Evolutionary conservation across 768 basidiomycete genomes (phyloP), one percentile per base, ranked within the genome.

Genomic region (Mycena albidolilacea): DNA sequence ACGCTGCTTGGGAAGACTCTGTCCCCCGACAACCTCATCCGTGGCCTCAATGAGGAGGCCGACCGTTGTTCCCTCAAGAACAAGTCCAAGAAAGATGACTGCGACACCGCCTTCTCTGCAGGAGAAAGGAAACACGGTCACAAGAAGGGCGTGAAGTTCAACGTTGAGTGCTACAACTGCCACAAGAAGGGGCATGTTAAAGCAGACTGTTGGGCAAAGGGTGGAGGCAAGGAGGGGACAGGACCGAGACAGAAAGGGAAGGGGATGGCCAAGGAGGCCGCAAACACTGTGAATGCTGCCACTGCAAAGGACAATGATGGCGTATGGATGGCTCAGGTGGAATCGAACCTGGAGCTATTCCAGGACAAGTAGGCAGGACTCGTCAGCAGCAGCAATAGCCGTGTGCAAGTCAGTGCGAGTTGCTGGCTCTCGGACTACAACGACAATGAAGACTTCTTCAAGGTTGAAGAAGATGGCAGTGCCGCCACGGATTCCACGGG

Each of bases 151-250:
- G n/a, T 21, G 21, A 74, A 66, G 46, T 35, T 63, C n/a, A 62
- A 69, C 30, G 63, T 74, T 38, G 72, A 74, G 63, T 78, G 79
- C 70, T 71, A 50, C 46, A 78, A 78, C 62, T 79, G 78, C 70
- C 62, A 63, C 64, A 73, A 73, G 72, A 64, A 69, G 30, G 77
- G 78, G 17, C 78, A 79, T 46, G 14, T 71, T 23, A 76, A 74
- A 46, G 71, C 30, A 30, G 30, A 30, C 3, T 30, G 30, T 30
- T 70, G 78, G 19, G 65, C 57, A 44, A 43, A 54, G 4, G 70
- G 63, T 12, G 70, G 77, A n/a, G 75, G 76, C 2, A 77, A 76
- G 59, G 76, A 78, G 39, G 78, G 77, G 8, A 68, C 73, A 55
- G 72, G 78, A 2, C 77, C 61, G 11, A 43, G 67, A 55, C 7